Percentiles rank a stretch among this genome's conserved stretches.
These are phyloP conservation scores for Colletotrichum eremochloae DNA, from an alignment of 2,329 filamentous ascomycete species.

Conservation along the genomic window DNA sequence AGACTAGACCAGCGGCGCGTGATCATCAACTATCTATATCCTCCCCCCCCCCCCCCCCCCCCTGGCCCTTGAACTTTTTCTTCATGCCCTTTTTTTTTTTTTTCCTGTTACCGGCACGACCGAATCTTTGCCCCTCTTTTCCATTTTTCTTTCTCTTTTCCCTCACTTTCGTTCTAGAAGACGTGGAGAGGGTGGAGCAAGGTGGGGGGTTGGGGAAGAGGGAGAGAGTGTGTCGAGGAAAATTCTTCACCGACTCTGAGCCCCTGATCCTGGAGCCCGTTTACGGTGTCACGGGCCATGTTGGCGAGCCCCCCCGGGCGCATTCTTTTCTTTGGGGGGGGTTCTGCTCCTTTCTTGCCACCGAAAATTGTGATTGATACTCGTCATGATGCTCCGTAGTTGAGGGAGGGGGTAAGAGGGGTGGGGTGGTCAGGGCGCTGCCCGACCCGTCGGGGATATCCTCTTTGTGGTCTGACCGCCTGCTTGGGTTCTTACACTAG, in stretches of 20 bases:
- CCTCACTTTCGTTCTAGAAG: slow-evolving; percentile 1
- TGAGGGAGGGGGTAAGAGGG: background rate
- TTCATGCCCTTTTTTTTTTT: background rate
- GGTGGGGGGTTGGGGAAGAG: background rate
- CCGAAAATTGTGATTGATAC: background rate
- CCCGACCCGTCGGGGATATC: background rate
- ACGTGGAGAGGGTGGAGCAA: background rate
- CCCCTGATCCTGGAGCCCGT: slow-evolving; percentile 4
- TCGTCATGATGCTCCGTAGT: background rate
- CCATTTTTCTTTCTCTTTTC: background rate
- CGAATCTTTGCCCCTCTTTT: background rate
- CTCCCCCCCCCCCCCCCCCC: background rate
- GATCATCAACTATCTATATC: background rate
- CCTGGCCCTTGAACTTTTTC: background rate
- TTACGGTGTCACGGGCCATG: slow-evolving; percentile 1
- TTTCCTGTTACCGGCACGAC: background rate
- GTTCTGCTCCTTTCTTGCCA: background rate
- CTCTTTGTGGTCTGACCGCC: background rate
- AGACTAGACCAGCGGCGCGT: background rate
- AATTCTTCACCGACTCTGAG: slow-evolving; percentile 9
- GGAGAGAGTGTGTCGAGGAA: background rate
- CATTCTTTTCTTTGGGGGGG: background rate
- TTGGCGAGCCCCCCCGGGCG: background rate
- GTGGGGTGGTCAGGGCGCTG: background rate
- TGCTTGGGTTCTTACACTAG: background rate